Base-by-base conservation (phyloP, 352 stramenopile species). In the Phytophthora pinifolia region DNA sequence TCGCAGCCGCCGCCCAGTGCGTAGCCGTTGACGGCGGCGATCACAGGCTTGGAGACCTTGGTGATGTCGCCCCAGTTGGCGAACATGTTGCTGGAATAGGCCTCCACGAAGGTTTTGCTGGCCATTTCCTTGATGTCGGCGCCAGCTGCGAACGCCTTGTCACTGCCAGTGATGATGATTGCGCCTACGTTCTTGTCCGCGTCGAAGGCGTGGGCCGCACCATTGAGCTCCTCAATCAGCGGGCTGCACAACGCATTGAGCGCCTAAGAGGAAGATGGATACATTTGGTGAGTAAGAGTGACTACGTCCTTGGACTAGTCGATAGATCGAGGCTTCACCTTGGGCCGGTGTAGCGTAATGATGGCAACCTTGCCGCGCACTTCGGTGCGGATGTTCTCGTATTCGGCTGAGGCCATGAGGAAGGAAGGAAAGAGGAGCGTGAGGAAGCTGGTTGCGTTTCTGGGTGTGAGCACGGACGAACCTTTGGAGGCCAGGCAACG, bases 61-160 rank as follows among this genome's bases (percentile, higher is more conserved):
- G 93, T 94, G 56, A 99, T 86, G 54, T 98, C 80, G 32, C 87
- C 88, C 97, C 97, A 99, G 67, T 98, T 89, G 20, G 88, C 78
- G 72, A 99, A 99, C 92, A 99, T 98, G 74, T 99, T 98, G 62
- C 80, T 66, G 32, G 69, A 87, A 73, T 98, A 99, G 9, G 78
- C 89, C 32, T 98, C 77, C 15, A 98, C 88, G 76, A 98, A 99
- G n/a, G 71, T 75, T 55, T 89, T 85, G 52, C 67, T 75, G 20
- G 86, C 80, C 97, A 99, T 99, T 79, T 98, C 92, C 83, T 98
- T 98, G 61, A 98, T 98, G 67, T 98, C 94, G 4, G 94, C 96
- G 56, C 94, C 96, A 9, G 97, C 92, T 79, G 96, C 96, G 78
- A 99, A 99, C 1, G 96, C 96, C 62, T 98, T 98, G 29, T 94